Conservation (phyloP, 495 filamentous ascomycete species). For the Choiromyces venosus region DNA sequence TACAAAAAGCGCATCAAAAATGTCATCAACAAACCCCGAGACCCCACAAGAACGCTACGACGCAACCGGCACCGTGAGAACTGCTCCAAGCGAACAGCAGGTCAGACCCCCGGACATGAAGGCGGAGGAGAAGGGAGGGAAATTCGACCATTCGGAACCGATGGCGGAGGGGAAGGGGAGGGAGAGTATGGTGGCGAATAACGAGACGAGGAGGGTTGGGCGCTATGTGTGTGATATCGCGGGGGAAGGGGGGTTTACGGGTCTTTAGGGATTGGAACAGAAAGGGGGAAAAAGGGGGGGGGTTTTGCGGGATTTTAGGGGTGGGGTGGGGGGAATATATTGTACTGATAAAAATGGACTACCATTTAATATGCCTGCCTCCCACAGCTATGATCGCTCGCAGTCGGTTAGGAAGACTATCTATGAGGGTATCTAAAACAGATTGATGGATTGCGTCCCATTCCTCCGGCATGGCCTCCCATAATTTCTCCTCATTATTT, state of each 20-base stretch:
- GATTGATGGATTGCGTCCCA: too few relatives aligned
- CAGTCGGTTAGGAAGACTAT: too few relatives aligned
- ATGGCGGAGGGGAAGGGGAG: constrained; percentile 8
- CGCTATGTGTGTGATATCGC: not conserved
- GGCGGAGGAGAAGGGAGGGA: not conserved
- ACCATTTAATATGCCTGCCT: too few relatives aligned
- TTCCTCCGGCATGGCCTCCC: too few relatives aligned
- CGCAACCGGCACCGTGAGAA: too few relatives aligned
- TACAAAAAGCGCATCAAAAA: not conserved
- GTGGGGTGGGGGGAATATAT: not conserved
- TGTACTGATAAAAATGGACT: too few relatives aligned
- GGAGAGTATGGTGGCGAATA: constrained; percentile 22
- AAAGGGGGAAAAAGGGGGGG: not conserved
- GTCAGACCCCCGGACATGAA: not conserved
- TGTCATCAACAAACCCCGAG: not conserved
- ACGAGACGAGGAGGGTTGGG: constrained; percentile 4
- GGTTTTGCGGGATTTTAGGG: not conserved
- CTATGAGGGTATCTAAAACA: too few relatives aligned
- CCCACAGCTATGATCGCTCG: too few relatives aligned
- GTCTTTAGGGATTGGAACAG: not conserved
- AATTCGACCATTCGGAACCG: constrained; percentile 12
- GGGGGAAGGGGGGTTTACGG: not conserved
- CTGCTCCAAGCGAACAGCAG: not conserved
- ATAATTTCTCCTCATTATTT: too few relatives aligned
- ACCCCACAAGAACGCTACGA: not conserved